phyloP scores from a whole-genome alignment of 768 basidiomycete genomes.

The Nidula microcarpa region DNA sequence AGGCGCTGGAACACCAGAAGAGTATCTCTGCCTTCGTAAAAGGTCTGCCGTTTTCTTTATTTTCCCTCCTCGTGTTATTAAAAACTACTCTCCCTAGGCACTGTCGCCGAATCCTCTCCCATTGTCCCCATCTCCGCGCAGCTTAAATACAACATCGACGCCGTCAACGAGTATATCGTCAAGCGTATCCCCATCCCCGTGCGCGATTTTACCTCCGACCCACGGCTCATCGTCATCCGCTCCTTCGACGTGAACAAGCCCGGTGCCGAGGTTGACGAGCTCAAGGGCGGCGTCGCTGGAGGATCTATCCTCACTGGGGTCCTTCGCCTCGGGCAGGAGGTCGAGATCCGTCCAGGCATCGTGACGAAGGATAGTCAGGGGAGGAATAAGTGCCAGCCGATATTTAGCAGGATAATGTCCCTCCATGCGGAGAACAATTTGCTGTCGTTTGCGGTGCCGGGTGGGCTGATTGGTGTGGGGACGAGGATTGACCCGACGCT shows the following conservation, averaged over 20 bases:
- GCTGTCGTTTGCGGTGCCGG: conserved; percentile 92
- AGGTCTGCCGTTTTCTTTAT: conserved; percentile 40
- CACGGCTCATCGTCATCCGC: conserved; percentile 95
- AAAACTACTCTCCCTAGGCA: conserved; percentile 52
- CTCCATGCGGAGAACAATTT: conserved; percentile 95
- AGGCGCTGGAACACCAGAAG: conserved; percentile 94
- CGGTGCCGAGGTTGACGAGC: conserved; percentile 92
- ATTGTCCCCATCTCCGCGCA: conserved; percentile 99
- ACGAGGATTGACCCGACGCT: conserved; percentile 95
- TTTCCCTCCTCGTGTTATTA: neutral
- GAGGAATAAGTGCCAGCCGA: conserved; percentile 87
- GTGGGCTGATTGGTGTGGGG: conserved; percentile 97
- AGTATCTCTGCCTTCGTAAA: conserved; percentile 95
- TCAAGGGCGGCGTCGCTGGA: conserved; percentile 98
- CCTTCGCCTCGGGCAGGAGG: conserved; percentile 84
- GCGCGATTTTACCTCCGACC: conserved; percentile 89
- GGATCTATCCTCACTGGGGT: conserved; percentile 94
- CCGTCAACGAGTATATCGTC: conserved; percentile 98
- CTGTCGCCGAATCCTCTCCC: conserved; percentile 94
- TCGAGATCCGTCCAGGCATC: conserved; percentile 96
- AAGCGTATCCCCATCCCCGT: conserved; percentile 93
- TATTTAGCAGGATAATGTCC: conserved; percentile 87
- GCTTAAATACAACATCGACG: conserved; percentile 98
- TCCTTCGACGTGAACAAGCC: conserved; percentile 99
- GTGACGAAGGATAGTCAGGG: conserved; percentile 94